These are phyloP conservation scores for Chytriomyces sp. DNA, from an alignment of 192 early-diverging fungal genomes.

Conservation along the genomic window DNA sequence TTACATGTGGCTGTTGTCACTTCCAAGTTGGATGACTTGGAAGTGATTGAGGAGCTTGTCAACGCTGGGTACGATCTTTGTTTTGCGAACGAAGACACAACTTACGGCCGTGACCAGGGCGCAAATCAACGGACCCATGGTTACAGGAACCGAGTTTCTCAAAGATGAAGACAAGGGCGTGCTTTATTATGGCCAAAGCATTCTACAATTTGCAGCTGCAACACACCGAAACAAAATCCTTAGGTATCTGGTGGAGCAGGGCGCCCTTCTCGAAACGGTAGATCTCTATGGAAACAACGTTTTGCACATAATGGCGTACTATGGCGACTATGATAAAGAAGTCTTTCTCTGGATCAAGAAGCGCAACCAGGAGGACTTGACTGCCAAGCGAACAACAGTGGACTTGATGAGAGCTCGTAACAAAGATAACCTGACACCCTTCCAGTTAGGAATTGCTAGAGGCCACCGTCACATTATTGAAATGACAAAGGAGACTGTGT, in stretches of 20 bases:
- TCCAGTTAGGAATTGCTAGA: slow-evolving; percentile 17
- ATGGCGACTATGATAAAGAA: slow-evolving; percentile 20
- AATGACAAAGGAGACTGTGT: slow-evolving; percentile 13
- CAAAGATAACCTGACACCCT: slow-evolving; percentile 30
- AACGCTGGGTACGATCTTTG: slow-evolving; percentile 11
- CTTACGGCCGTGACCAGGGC: neutral
- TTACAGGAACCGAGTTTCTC: slow-evolving; percentile 12
- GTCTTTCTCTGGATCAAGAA: slow-evolving; percentile 11
- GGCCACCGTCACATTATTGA: slow-evolving; percentile 19
- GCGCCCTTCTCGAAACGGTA: slow-evolving; percentile 10
- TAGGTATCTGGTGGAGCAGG: slow-evolving; percentile 31
- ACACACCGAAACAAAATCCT: slow-evolving; percentile 26
- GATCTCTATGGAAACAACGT: slow-evolving; percentile 39
- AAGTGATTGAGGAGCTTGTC: neutral
- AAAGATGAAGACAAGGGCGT: slow-evolving; percentile 20
- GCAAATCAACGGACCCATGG: slow-evolving; percentile 26
- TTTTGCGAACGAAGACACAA: neutral
- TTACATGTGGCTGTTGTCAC: slow-evolving; percentile 23
- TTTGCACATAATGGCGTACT: slow-evolving; percentile 35
- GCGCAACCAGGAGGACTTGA: neutral
- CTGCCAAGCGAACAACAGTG: neutral
- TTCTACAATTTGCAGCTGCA: slow-evolving; percentile 23
- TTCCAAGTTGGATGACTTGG: neutral
- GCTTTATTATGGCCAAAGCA: slow-evolving; percentile 23
- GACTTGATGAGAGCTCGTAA: slow-evolving; percentile 16